Conservation (phyloP, 1,284 basidiomycete genomes). For the Apiotrichum porosum region DNA sequence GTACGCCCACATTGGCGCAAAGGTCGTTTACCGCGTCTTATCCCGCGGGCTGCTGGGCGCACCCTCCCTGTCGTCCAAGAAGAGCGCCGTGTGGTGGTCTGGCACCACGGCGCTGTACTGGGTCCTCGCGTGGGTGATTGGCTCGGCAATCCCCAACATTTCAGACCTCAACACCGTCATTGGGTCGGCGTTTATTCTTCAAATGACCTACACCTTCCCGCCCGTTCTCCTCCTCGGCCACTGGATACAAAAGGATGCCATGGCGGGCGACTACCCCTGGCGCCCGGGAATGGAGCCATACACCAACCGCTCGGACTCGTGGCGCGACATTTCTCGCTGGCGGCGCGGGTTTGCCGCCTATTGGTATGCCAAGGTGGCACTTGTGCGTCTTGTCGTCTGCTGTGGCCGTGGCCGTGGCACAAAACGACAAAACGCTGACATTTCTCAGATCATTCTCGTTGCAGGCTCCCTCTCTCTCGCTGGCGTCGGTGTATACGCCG, state of each 20-base stretch:
- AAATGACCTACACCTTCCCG: conserved; percentile 2
- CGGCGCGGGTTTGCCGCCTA: neutral
- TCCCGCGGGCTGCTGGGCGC: conserved; percentile 56
- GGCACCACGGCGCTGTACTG: conserved; percentile 27
- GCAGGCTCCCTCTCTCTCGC: neutral
- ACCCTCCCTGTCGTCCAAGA: conserved; percentile 53
- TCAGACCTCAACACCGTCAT: conserved; percentile 55
- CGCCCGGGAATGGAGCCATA: neutral
- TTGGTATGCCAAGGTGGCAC: conserved; percentile 1
- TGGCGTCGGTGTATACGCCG: neutral
- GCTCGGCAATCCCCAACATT: conserved; percentile 59
- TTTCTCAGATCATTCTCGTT: too few species aligned
- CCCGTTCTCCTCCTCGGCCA: conserved; percentile 4
- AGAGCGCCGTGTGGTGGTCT: conserved; percentile 52
- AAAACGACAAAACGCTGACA: too few species aligned
- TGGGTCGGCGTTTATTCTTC: conserved; percentile 35
- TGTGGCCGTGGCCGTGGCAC: too few species aligned
- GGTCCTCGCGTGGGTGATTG: conserved; percentile 56
- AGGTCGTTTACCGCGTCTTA: conserved; percentile 7
- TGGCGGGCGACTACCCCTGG: neutral
- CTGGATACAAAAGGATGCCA: conserved; percentile 7
- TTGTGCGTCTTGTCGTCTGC: neutral
- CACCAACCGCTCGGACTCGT: conserved; percentile 1
- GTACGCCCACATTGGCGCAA: conserved; percentile 57
- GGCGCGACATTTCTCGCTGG: neutral